Evolutionary conservation across 768 basidiomycete species (phyloP), one percentile per base, ranked within the genome.

Genomic region (Pleurotus sapidus): DNA sequence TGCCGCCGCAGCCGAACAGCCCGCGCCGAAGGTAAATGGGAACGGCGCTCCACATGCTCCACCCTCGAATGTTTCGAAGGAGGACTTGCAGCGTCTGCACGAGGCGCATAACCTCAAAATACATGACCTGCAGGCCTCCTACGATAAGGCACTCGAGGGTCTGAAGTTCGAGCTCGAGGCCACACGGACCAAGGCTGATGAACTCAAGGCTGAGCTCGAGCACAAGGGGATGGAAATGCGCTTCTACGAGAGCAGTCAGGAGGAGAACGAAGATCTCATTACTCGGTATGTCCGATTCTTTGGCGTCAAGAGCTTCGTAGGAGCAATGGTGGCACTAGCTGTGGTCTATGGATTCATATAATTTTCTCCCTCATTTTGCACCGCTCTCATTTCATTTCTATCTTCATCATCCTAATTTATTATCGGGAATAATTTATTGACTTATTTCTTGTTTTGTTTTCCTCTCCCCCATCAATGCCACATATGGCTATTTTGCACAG

Each of bases 21-120:
- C 74, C 25, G 67, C 81, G 3, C 79, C 84, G 3, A 86, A 81
- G 70, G 80, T 71, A 59, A 89, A 87, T 59, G 85, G 84, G 12
- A 72, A 72, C 51, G 76, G 71, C 7, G 59, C 68, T 1, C 64
- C 68, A 17, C 68, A 74, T 42, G 68, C 77, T 34, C 70, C 76
- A 47, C 73, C 77, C 1, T 72, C 77, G 7, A 80, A 76, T 14
- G 83, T 91, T 6, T 82, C 89, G 37, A 87, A 84, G 63, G 91
- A 91, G 61, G 91, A 94, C 56, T 72, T 95, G 40, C 84, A 86
- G 67, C 82, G 78, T 65, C 72, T 91, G 65, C 89, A 94, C 61
- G 88, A 91, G 68, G 93, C 93, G 4, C 93, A 95, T 69, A 90
- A 89, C 67, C 76, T 88, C 60, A 93, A 88, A 74, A 67, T 95